phyloP scores from a whole-genome alignment of 495 filamentous ascomycete species.

The Lasiosphaeria miniovina region DNA sequence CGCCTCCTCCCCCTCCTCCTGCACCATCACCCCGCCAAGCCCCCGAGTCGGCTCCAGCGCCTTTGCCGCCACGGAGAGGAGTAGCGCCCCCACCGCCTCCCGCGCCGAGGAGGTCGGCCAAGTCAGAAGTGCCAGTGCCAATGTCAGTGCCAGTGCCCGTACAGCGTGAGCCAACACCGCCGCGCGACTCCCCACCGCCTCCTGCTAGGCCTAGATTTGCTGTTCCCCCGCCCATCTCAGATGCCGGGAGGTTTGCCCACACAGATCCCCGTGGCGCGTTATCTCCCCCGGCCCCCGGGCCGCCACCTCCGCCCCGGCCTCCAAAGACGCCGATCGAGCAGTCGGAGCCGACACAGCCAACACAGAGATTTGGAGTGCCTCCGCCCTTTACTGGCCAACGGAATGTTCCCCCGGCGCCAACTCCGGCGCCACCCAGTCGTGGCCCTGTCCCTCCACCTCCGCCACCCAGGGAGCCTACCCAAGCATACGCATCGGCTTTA shows the following conservation, averaged over 20 bases:
- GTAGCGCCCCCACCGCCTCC: conserved; percentile 84
- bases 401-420: conserved; percentile 70
- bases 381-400: conserved; percentile 75
- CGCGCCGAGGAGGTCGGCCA: conserved; percentile 60
- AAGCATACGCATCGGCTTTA: conserved; percentile 34
- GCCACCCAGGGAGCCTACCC: conserved; percentile 51
- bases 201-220: conserved; percentile 62
- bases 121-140: conserved; percentile 30
- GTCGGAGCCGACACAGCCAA: conserved; percentile 30
- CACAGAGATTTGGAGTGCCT: conserved; percentile 68
- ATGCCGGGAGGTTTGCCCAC: conserved; percentile 75
- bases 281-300: conserved; percentile 61
- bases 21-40: conserved; percentile 34
- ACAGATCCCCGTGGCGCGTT: conserved; percentile 56
- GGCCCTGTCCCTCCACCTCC: conserved; percentile 64
- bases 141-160: conserved; percentile 23
- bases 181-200: conserved; percentile 55
- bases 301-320: conserved; percentile 81
- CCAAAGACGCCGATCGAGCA: conserved; percentile 81
- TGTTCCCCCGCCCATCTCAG: conserved; percentile 79
- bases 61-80: conserved; percentile 57
- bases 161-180: conserved; percentile 53
- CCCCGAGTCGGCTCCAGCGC: conserved; percentile 22
- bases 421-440: conserved; percentile 74
- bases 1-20: conserved; percentile 56